These are phyloP conservation scores for Decorospora gaudefroyi DNA, from an alignment of 2,329 filamentous ascomycete species.

Conservation along the genomic window DNA sequence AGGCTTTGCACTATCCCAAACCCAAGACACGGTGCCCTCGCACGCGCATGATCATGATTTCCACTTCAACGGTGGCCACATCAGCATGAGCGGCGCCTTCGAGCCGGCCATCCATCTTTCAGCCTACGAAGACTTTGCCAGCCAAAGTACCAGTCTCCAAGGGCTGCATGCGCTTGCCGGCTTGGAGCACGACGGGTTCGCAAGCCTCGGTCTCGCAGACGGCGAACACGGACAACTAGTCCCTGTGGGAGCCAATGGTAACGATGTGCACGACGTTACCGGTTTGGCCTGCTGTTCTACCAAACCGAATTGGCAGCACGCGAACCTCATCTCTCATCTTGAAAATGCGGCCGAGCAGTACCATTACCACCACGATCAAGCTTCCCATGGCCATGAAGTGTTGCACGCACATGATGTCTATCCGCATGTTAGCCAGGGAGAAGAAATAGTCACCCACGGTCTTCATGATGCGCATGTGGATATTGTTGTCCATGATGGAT, in stretches of 20 bases:
- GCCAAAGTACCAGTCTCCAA: not conserved
- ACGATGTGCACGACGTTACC: conserved; percentile 5
- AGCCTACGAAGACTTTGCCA: conserved; percentile 24
- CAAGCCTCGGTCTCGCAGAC: conserved; percentile 18
- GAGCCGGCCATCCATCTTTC: conserved; percentile 40
- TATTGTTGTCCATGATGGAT: conserved; percentile 6
- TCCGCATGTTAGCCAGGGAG: conserved; percentile 3
- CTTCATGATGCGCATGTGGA: conserved; percentile 18
- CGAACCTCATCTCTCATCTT: conserved; percentile 26
- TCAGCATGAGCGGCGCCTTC: conserved; percentile 46
- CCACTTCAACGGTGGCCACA: conserved; percentile 49
- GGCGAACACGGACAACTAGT: conserved; percentile 21
- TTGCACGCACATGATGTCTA: conserved; percentile 2
- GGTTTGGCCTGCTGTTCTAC: conserved; percentile 26
- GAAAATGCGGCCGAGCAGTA: conserved; percentile 32
- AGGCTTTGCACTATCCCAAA: conserved; percentile 29
- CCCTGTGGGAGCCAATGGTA: conserved; percentile 9
- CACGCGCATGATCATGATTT: conserved; percentile 43
- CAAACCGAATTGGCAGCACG: conserved; percentile 30
- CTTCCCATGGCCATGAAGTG: conserved; percentile 6
- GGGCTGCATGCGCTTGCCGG: conserved; percentile 17
- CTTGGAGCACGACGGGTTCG: conserved; percentile 25
- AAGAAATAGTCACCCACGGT: conserved; percentile 17
- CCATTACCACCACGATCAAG: conserved; percentile 1
- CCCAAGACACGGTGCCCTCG: conserved; percentile 23